Percentiles rank a stretch among this genome's conserved stretches.
Conservation (phyloP, 495 filamentous ascomycete species). For the Emericellopsis terricola region DNA sequence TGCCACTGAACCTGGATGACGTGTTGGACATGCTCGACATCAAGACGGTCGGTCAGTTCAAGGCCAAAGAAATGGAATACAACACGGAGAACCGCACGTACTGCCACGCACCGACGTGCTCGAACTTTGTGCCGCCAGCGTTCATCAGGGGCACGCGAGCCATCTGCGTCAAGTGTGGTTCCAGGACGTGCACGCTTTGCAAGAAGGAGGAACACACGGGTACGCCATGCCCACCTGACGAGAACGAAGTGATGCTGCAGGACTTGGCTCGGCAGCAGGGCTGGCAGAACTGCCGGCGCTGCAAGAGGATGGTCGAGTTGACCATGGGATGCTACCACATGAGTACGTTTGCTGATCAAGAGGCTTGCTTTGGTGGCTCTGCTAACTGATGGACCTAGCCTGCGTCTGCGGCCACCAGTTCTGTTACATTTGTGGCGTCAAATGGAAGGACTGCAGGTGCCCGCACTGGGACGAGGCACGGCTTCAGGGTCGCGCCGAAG, state of each 20-base stretch:
- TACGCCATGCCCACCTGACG: slow-evolving; percentile 25
- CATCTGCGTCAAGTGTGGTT: slow-evolving; percentile 18
- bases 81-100: slow-evolving; percentile 27
- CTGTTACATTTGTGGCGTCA: slow-evolving; percentile 35
- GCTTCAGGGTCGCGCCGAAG: slow-evolving; percentile 11
- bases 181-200: slow-evolving; percentile 26
- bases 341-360: slow-evolving; percentile 7
- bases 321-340: slow-evolving; percentile 31
- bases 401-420: slow-evolving; percentile 37
- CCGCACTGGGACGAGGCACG: slow-evolving; percentile 18
- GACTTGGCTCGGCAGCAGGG: slow-evolving; percentile 14
- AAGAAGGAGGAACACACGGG: slow-evolving; percentile 21
- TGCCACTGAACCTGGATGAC: too few species aligned
- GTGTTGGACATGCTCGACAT: too few species aligned
- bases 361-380: background rate
- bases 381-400: slow-evolving; percentile 2
- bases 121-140: slow-evolving; percentile 20
- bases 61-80: slow-evolving; percentile 24
- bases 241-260: slow-evolving; percentile 13
- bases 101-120: slow-evolving; percentile 24
- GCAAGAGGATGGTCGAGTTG: slow-evolving; percentile 21
- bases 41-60: slow-evolving; percentile 14
- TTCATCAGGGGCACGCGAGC: slow-evolving; percentile 18
- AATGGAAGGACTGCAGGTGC: slow-evolving; percentile 34
- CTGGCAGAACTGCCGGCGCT: slow-evolving; percentile 25